A percentile compares a stretch with the other conserved stretches of the same genome.
Evolutionary conservation across 805 yeast species (phyloP).

Genomic region (Pichia paraexigua): DNA sequence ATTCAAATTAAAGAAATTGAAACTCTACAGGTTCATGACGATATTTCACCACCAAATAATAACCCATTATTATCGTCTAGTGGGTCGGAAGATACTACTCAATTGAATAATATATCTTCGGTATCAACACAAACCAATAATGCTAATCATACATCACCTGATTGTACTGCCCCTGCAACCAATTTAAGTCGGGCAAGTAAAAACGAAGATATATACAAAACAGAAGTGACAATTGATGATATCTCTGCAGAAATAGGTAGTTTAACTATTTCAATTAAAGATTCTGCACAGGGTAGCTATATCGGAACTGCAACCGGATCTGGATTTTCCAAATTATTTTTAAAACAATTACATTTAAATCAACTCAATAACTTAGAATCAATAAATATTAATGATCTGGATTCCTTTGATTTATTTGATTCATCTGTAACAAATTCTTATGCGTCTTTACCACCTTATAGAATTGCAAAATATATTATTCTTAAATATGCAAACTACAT

Average conservation of each 20-base stretch:
- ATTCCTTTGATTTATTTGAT: slow-evolving; percentile 15
- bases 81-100: not conserved
- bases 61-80: not conserved
- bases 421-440: slow-evolving; percentile 10
- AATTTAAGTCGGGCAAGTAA: not conserved
- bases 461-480: slow-evolving; percentile 11
- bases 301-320: slow-evolving; percentile 13
- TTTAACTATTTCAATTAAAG: slow-evolving; percentile 13
- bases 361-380: slow-evolving; percentile 6
- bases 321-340: slow-evolving; percentile 16
- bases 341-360: slow-evolving; percentile 16
- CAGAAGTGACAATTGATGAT: slow-evolving; percentile 14
- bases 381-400: not conserved
- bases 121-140: not conserved
- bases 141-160: not conserved
- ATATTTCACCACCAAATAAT: not conserved
- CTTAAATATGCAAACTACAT: slow-evolving; percentile 13
- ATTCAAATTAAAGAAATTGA: slow-evolving; percentile 3
- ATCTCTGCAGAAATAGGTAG: slow-evolving; percentile 23
- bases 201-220: not conserved
- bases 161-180: not conserved
- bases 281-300: slow-evolving; percentile 14
- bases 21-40: not conserved
- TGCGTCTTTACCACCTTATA: slow-evolving; percentile 17
- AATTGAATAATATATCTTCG: not conserved